phyloP scores from a whole-genome alignment of 31 red algal species.

The Odonthalia washingtoniensis region DNA sequence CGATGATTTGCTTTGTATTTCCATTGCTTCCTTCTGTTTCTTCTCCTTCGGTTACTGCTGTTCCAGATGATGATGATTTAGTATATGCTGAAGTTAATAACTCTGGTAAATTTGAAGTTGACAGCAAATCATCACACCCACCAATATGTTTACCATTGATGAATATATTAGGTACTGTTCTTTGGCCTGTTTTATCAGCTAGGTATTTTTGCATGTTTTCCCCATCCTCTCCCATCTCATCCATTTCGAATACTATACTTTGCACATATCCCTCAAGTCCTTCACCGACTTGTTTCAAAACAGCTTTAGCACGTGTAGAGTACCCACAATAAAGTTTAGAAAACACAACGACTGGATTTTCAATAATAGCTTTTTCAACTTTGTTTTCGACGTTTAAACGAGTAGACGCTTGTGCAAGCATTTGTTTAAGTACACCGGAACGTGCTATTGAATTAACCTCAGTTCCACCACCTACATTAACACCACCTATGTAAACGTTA shows the following conservation, averaged over 20 bases:
- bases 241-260: conserved; percentile 73
- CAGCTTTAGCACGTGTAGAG: conserved; percentile 62
- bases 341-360: conserved; percentile 81
- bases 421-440: conserved; percentile 58
- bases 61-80: neutral
- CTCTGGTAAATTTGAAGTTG: conserved; percentile 26
- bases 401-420: conserved; percentile 63
- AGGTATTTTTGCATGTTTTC: conserved; percentile 72
- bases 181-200: conserved; percentile 75
- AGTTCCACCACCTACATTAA: conserved; percentile 85
- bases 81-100: conserved; percentile 19
- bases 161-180: conserved; percentile 96
- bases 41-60: conserved; percentile 17
- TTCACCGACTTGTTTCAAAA: conserved; percentile 27
- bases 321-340: conserved; percentile 76
- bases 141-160: conserved; percentile 82
- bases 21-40: neutral
- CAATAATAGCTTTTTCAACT: conserved; percentile 39
- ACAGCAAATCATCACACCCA: conserved; percentile 71
- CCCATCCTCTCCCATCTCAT: conserved; percentile 74
- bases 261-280: conserved; percentile 21
- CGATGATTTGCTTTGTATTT: conserved; percentile 49
- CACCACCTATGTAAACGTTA: conserved; percentile 90
- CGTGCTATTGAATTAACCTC: conserved; percentile 46
- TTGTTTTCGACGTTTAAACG: conserved; percentile 27